Conservation (phyloP, 257 asterid species). For the Gentiana macrophylla region DNA sequence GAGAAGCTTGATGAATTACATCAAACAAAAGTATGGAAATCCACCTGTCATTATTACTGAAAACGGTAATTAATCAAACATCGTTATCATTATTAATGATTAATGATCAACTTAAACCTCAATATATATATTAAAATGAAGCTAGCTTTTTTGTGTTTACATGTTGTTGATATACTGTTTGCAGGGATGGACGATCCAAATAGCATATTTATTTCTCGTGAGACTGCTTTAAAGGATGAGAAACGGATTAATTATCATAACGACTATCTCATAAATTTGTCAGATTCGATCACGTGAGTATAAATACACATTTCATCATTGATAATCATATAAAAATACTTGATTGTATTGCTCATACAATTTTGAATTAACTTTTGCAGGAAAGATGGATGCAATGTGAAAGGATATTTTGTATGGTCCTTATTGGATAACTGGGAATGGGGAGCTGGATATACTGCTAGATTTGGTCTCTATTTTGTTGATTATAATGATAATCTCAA, state of each 20-base stretch:
- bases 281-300: conserved; percentile 64
- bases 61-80: conserved; percentile 38
- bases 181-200: conserved; percentile 87
- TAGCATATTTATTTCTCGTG: conserved; percentile 23
- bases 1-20: conserved; percentile 72
- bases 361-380: conserved; percentile 25
- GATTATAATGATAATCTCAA: conserved; percentile 59
- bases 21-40: conserved; percentile 53
- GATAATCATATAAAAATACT: background rate
- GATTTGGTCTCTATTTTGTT: conserved; percentile 78
- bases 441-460: conserved; percentile 62
- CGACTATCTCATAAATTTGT: conserved; percentile 52
- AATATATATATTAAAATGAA: no score
- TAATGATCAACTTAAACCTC: no score
- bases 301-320: background rate
- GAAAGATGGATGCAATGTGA: conserved; percentile 80
- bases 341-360: background rate
- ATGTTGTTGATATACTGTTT: background rate
- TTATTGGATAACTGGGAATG: conserved; percentile 92
- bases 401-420: conserved; percentile 88
- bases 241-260: conserved; percentile 71
- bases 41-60: conserved; percentile 70
- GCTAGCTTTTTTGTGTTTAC: no score
- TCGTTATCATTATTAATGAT: no score
- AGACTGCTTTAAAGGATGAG: conserved; percentile 49